Evolutionary conservation across 768 basidiomycete species (phyloP).

Genomic region (Serendipita sp.): DNA sequence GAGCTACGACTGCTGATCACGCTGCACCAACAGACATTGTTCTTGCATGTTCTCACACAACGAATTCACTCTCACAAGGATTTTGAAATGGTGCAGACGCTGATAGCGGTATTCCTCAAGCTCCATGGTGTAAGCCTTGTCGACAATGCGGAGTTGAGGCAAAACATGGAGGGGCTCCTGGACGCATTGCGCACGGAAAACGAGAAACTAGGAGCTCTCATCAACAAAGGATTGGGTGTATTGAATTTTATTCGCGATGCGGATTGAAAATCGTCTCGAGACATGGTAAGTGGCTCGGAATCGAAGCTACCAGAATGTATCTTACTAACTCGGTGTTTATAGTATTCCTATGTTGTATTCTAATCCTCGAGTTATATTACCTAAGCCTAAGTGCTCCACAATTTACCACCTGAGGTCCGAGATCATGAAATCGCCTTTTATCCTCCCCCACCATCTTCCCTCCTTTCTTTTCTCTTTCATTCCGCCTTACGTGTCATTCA

Average conservation of each 20-base stretch:
- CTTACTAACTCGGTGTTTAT: too few species aligned
- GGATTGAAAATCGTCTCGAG: background rate
- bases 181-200: slow-evolving; percentile 63
- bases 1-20: slow-evolving; percentile 70
- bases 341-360: too few species aligned
- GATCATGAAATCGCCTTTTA: too few species aligned
- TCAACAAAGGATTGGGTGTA: slow-evolving; percentile 16
- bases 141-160: slow-evolving; percentile 46
- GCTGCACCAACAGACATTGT: slow-evolving; percentile 44
- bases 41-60: slow-evolving; percentile 56
- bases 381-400: too few species aligned
- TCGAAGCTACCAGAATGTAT: too few species aligned
- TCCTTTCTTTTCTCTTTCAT: too few species aligned
- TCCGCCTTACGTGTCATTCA: too few species aligned
- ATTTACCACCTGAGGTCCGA: too few species aligned
- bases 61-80: slow-evolving; percentile 70
- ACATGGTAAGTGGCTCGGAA: too few species aligned
- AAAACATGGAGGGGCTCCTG: slow-evolving; percentile 40
- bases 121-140: slow-evolving; percentile 73
- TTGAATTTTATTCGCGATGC: slow-evolving; percentile 10
- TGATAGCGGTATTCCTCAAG: slow-evolving; percentile 69
- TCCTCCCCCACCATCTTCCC: too few species aligned
- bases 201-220: slow-evolving; percentile 33
- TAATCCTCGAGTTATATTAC: too few species aligned
- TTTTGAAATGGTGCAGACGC: slow-evolving; percentile 88